phyloP scores from a whole-genome alignment of 805 yeast genomes.

The Yarrowia divulgata region DNA sequence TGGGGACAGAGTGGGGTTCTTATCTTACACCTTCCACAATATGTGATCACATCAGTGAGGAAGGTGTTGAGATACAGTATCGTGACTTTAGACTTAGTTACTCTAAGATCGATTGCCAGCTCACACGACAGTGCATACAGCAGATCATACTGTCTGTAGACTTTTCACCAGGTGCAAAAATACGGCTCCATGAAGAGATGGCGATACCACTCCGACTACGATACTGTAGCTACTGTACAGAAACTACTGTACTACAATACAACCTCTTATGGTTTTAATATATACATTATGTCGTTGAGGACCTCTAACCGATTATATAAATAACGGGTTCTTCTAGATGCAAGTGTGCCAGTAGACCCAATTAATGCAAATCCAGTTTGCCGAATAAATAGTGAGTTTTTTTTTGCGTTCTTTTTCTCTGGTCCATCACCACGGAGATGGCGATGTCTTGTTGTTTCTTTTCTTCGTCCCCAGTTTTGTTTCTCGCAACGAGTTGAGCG shows the following conservation, averaged over 20 bases:
- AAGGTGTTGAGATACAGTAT: too few species aligned
- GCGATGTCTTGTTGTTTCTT: neutral
- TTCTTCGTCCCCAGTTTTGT: conserved; percentile 26
- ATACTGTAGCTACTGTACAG: too few species aligned
- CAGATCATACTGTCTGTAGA: too few species aligned
- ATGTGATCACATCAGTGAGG: neutral
- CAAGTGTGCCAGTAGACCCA: conserved; percentile 39
- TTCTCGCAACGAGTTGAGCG: conserved; percentile 42
- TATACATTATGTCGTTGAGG: conserved; percentile 40
- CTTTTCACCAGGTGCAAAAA: too few species aligned
- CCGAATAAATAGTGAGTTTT: conserved; percentile 39
- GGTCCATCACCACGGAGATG: neutral
- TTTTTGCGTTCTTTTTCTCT: conserved; percentile 5
- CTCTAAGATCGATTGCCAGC: too few species aligned
- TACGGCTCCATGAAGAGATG: too few species aligned
- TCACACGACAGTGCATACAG: too few species aligned
- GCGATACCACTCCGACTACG: too few species aligned
- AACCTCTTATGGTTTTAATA: conserved; percentile 5
- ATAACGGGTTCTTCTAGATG: conserved; percentile 39
- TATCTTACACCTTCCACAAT: neutral
- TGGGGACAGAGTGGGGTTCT: neutral
- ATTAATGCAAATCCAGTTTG: conserved; percentile 40
- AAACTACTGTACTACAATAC: too few species aligned
- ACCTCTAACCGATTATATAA: conserved; percentile 39
- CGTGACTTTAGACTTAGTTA: too few species aligned